Percentiles rank a stretch among this genome's conserved stretches.
Conservation (phyloP, 345 rosid species). For the Bruguiera parviflora region DNA sequence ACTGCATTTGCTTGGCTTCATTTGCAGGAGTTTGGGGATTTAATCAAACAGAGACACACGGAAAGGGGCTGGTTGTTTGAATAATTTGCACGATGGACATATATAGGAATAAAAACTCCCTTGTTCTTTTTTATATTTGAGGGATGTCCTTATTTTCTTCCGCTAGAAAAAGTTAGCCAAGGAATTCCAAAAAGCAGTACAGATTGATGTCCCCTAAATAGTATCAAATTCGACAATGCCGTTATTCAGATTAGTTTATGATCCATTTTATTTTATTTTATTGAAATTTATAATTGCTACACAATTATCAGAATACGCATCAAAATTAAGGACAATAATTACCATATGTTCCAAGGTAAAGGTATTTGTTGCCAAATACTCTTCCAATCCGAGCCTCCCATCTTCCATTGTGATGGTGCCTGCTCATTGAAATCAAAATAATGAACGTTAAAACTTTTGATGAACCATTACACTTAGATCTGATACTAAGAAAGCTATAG, state of each 20-base stretch:
- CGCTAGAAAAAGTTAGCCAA: too few relatives aligned
- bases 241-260: not conserved
- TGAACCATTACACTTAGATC: too few relatives aligned
- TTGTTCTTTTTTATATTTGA: too few relatives aligned
- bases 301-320: not conserved
- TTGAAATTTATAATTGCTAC: not conserved
- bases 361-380: slow-evolving; percentile 71
- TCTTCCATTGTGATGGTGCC: slow-evolving; percentile 79
- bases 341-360: slow-evolving; percentile 70
- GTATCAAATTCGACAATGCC: too few relatives aligned
- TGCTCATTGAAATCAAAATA: slow-evolving; percentile 4
- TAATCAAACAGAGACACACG: not conserved
- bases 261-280: not conserved
- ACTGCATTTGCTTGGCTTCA: slow-evolving; percentile 7
- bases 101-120: too few relatives aligned
- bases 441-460: too few relatives aligned
- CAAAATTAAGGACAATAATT: slow-evolving; percentile 1
- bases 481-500: too few relatives aligned
- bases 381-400: slow-evolving; percentile 86
- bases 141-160: too few relatives aligned
- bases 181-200: too few relatives aligned
- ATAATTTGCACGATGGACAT: not conserved
- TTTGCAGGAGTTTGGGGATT: not conserved
- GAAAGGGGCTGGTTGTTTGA: not conserved
- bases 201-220: too few relatives aligned